phyloP scores from a whole-genome alignment of 2,329 filamentous ascomycete genomes.

The Anthostomella pinea region DNA sequence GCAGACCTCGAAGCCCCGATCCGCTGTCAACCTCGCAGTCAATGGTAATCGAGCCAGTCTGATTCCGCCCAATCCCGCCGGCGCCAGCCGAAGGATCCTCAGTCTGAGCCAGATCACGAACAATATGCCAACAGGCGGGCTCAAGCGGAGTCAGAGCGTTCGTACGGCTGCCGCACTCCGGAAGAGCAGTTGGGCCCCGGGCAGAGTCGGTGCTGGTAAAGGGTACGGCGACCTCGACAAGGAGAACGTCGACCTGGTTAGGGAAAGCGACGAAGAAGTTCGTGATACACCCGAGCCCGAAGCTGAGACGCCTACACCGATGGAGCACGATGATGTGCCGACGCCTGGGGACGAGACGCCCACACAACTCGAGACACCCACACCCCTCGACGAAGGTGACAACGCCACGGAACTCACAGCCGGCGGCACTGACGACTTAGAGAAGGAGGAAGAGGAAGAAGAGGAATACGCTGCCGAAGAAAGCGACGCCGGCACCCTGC shows the following conservation, averaged over 20 bases:
- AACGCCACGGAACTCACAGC: not conserved
- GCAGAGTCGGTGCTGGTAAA: slow-evolving; percentile 40
- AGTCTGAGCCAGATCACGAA: slow-evolving; percentile 87
- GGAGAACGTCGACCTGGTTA: slow-evolving; percentile 57
- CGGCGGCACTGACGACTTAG: not conserved
- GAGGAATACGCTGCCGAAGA: slow-evolving; percentile 31
- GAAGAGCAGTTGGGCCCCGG: slow-evolving; percentile 67
- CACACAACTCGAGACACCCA: no score
- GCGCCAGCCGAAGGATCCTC: slow-evolving; percentile 72
- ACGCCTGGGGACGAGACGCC: slow-evolving; percentile 1
- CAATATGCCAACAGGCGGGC: slow-evolving; percentile 61
- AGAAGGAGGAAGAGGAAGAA: slow-evolving; percentile 11
- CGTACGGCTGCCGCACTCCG: slow-evolving; percentile 59
- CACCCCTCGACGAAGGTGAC: not conserved
- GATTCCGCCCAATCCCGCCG: slow-evolving; percentile 44
- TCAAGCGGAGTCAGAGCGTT: slow-evolving; percentile 78
- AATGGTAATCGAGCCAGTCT: slow-evolving; percentile 47
- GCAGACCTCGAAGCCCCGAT: slow-evolving; percentile 26
- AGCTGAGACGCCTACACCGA: slow-evolving; percentile 27
- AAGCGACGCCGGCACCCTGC: slow-evolving; percentile 52
- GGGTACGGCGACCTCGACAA: slow-evolving; percentile 55
- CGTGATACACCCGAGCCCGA: slow-evolving; percentile 32
- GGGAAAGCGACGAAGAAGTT: slow-evolving; percentile 62
- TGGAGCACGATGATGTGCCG: slow-evolving; percentile 13
- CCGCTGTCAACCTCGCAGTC: slow-evolving; percentile 53